Evolutionary conservation across 768 basidiomycete species (phyloP).

Genomic region (Lyophyllum decastes): DNA sequence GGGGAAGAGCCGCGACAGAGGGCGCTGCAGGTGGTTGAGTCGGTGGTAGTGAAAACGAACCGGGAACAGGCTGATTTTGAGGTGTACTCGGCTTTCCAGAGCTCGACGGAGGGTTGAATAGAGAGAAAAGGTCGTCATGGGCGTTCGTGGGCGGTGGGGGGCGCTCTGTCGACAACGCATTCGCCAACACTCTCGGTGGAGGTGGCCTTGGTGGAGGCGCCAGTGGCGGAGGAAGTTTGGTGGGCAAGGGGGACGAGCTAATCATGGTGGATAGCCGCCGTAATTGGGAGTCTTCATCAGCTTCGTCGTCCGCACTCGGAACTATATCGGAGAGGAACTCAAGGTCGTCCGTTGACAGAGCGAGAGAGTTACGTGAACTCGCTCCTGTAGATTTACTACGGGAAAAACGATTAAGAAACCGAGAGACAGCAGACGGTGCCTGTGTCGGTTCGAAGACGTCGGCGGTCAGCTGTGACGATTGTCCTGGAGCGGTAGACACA

Average conservation of each 20-base stretch:
- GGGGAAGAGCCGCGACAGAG: neutral
- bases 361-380: conserved; percentile 53
- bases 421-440: conserved; percentile 72
- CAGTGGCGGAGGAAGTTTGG: conserved; percentile 46
- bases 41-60: conserved; percentile 7
- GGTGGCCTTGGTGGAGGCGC: conserved; percentile 34
- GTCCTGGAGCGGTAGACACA: conserved; percentile 8
- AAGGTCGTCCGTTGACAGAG: conserved; percentile 79
- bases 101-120: conserved; percentile 24
- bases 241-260: conserved; percentile 41
- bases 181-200: conserved; percentile 6
- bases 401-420: conserved; percentile 80
- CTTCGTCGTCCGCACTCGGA: conserved; percentile 51
- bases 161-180: neutral
- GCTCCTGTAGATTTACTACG: conserved; percentile 38
- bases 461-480: conserved; percentile 14
- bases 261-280: conserved; percentile 43
- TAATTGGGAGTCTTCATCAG: conserved; percentile 32
- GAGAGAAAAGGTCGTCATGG: conserved; percentile 28
- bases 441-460: conserved; percentile 26
- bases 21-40: neutral
- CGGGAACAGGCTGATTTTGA: conserved; percentile 8
- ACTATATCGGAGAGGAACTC: conserved; percentile 77
- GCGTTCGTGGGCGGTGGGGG: conserved; percentile 1
- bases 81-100: conserved; percentile 7